A percentile compares a stretch with the other conserved stretches of the same genome.
Conservation (phyloP, 306 rosid genomes). For the Corylus heterophylla region DNA sequence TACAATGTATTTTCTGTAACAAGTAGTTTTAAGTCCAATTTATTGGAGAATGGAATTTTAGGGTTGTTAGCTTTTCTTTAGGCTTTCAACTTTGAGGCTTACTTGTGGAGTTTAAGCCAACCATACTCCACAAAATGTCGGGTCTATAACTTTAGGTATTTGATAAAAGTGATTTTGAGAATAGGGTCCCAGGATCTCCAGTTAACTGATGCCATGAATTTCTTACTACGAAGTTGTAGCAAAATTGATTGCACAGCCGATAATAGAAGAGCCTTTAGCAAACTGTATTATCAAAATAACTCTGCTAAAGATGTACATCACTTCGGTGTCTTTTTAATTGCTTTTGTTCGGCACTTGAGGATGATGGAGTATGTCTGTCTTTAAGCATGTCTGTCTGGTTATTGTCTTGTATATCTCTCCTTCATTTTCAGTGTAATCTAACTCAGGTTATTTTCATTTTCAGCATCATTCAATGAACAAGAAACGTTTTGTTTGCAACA, state of each 20-base stretch:
- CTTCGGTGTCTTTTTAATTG: not conserved
- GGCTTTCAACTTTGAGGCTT: not conserved
- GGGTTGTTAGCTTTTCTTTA: not conserved
- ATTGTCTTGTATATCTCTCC: not conserved
- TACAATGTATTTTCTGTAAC: not conserved
- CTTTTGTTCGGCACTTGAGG: not conserved
- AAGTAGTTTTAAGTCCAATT: not conserved
- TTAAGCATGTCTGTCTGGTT: slow-evolving; percentile 7
- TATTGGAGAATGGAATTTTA: not conserved
- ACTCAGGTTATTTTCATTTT: slow-evolving; percentile 16
- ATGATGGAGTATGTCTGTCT: not conserved
- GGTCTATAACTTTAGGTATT: not conserved
- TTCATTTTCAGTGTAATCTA: not conserved
- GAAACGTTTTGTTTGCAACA: slow-evolving; percentile 81
- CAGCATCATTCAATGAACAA: slow-evolving; percentile 84
- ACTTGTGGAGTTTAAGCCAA: not conserved
- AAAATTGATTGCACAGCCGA: slow-evolving; percentile 6
- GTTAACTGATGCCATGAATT: slow-evolving; percentile 14
- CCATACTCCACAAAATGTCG: not conserved
- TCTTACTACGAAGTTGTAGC: not conserved
- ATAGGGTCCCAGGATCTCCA: not conserved
- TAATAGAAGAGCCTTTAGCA: not conserved
- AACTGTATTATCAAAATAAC: not conserved
- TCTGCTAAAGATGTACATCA: not conserved
- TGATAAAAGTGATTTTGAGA: not conserved